Evolutionary conservation across 2,329 filamentous ascomycete genomes (phyloP).

Genomic region (Pseudocercospora pini-densiflorae): DNA sequence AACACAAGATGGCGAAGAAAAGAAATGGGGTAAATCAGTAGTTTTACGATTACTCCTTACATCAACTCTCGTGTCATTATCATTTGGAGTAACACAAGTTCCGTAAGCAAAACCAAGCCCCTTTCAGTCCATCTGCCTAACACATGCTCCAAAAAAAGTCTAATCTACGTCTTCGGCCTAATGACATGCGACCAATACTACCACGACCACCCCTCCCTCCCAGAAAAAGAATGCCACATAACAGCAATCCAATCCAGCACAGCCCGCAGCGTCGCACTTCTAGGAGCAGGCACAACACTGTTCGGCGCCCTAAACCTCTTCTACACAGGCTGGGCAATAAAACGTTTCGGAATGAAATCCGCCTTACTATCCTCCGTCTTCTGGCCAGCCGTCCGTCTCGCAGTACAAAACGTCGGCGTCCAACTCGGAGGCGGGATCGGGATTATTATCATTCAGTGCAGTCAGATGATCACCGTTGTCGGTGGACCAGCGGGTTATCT

Average conservation of each 20-base stretch:
- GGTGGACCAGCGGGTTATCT: constrained; percentile 73
- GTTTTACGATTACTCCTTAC: constrained; percentile 59
- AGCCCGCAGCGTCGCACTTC: constrained; percentile 65
- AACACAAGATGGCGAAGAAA: not conserved
- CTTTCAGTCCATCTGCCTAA: not conserved
- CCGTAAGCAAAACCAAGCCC: constrained; percentile 34
- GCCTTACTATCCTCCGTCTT: constrained; percentile 67
- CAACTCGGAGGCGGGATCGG: constrained; percentile 63
- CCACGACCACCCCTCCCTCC: constrained; percentile 54
- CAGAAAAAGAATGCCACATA: constrained; percentile 59
- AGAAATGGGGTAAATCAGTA: constrained; percentile 34
- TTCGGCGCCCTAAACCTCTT: constrained; percentile 72
- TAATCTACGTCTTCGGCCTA: constrained; percentile 69
- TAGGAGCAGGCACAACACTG: constrained; percentile 69
- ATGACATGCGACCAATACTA: constrained; percentile 77
- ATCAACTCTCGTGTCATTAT: constrained; percentile 63
- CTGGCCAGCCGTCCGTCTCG: constrained; percentile 66
- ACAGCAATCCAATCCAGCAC: constrained; percentile 68
- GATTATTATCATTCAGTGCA: constrained; percentile 70
- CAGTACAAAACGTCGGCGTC: constrained; percentile 68
- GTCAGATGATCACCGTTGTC: constrained; percentile 69
- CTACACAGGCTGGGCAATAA: constrained; percentile 69
- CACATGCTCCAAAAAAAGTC: constrained; percentile 21
- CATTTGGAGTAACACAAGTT: constrained; percentile 57
- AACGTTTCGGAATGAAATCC: constrained; percentile 65